Conservation (phyloP, 192 early-diverging fungal genomes). For the Piromyces sp. region DNA sequence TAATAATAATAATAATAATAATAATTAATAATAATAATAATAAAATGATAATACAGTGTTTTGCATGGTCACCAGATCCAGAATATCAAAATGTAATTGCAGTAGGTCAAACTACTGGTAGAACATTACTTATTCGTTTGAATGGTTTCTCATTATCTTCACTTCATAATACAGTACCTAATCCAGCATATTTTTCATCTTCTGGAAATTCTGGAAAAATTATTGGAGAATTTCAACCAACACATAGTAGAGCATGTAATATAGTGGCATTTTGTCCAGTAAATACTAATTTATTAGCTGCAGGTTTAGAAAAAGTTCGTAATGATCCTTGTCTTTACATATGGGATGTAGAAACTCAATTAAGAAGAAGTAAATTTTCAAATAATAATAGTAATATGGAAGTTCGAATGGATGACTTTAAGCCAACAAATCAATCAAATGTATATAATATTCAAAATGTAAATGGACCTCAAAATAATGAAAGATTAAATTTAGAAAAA, state of each 20-base stretch:
- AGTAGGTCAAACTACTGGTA: neutral
- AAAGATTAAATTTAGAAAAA: neutral
- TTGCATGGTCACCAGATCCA: slow-evolving; percentile 5
- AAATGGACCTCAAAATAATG: neutral
- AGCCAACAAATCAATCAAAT: neutral
- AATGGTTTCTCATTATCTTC: neutral
- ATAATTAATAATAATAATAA: too few relatives aligned
- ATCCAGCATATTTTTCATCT: neutral
- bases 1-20: too few relatives aligned
- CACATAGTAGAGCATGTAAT: slow-evolving; percentile 44
- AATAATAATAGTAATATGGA: slow-evolving; percentile 1
- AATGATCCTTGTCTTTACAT: slow-evolving; percentile 54
- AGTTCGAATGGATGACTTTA: slow-evolving; percentile 1
- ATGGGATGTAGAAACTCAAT: slow-evolving; percentile 51
- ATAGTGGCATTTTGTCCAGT: slow-evolving; percentile 49
- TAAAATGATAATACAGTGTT: neutral
- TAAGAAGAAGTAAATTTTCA: neutral
- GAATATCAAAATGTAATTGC: neutral
- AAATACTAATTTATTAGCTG: slow-evolving; percentile 36
- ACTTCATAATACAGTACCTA: neutral
- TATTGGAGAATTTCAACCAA: slow-evolving; percentile 5
- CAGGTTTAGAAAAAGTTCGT: slow-evolving; percentile 55
- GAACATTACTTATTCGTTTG: slow-evolving; percentile 1
- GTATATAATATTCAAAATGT: slow-evolving; percentile 5
- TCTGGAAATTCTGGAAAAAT: neutral